Percentiles rank a stretch among this genome's conserved stretches.
These are phyloP conservation scores for Yamadazyma ubonensis DNA, from an alignment of 805 yeast genomes.

Conservation along the genomic window DNA sequence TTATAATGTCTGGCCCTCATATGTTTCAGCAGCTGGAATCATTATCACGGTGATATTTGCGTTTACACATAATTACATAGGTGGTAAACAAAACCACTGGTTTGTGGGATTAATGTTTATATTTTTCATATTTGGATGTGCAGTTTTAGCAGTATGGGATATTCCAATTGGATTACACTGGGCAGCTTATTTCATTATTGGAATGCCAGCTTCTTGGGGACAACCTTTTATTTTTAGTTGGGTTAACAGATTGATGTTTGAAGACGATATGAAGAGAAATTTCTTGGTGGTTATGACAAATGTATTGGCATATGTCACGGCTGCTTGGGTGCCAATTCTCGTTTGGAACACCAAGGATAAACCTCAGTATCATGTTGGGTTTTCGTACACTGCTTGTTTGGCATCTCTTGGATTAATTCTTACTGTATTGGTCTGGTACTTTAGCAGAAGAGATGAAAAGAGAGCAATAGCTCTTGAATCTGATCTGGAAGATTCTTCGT, in stretches of 20 bases:
- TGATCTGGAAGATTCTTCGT: neutral
- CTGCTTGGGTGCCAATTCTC: conserved; percentile 39
- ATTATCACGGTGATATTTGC: conserved; percentile 24
- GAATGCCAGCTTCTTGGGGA: conserved; percentile 50
- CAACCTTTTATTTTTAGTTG: conserved; percentile 58
- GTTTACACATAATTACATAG: conserved; percentile 30
- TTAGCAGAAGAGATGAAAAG: conserved; percentile 27
- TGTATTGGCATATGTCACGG: conserved; percentile 38
- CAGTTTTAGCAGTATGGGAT: conserved; percentile 47
- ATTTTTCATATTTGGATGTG: conserved; percentile 40
- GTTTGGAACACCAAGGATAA: conserved; percentile 38
- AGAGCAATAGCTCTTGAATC: conserved; percentile 2
- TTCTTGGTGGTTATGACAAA: conserved; percentile 41
- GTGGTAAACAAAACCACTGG: conserved; percentile 34
- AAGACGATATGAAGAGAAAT: conserved; percentile 43
- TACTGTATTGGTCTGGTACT: conserved; percentile 26
- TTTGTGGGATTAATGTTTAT: conserved; percentile 40
- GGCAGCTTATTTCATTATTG: conserved; percentile 48
- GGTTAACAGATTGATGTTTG: conserved; percentile 48
- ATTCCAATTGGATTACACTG: conserved; percentile 50
- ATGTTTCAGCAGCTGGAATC: conserved; percentile 27
- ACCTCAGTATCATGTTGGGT: conserved; percentile 35
- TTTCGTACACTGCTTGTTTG: conserved; percentile 33
- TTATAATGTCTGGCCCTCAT: conserved; percentile 36
- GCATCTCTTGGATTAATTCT: conserved; percentile 29